Evolutionary conservation across 2,329 filamentous ascomycete species (phyloP), one percentile per base, ranked within the genome.

Genomic region (Amauroascus niger): DNA sequence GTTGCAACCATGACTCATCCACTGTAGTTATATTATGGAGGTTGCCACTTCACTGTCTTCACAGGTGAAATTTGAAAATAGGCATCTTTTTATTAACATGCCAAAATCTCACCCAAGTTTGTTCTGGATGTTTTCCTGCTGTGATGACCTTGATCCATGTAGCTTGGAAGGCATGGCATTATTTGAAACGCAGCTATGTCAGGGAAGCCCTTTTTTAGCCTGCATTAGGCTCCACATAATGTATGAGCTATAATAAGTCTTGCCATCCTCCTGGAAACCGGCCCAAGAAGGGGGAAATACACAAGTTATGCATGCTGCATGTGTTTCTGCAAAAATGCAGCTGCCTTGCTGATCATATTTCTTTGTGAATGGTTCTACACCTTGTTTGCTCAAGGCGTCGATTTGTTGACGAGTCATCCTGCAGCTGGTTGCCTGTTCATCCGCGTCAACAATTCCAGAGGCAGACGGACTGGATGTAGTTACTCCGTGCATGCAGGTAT

Each of bases 181-280:
- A 14, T 33, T 47, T 35, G 45, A 47, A 47, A 47, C 45, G 30
- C 4, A 4, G 45, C 30, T 13, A 33, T 14, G 44, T 22, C 45
- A 47, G 18, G 45, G 45, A n/a, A 24, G 9, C 30, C 45, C 30
- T 14, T n/a, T n/a, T 35, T 24, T 30, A 35, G 28, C 18, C n/a
- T 47, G 45, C 45, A 46, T 30, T 9, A 24, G 16, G 45, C 13
- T 16, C 45, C 45, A 47, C 45, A 35, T 22, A 14, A 35, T 14
- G 3, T 9, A 18, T 47, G 28, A 14, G 28, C 30, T 33, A 47
- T 47, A 35, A 22, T 33, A 6, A 47, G 6, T 16, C 14, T 20
- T 13, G 30, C 45, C 45, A 47, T 22, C 28, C 28, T 47, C 45
- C 45, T 47, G 45, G 45, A 47, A 47, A 35, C 30, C 41, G 2